Evolutionary conservation across 306 rosid species (phyloP).

Genomic region (Cicer judaicum): DNA sequence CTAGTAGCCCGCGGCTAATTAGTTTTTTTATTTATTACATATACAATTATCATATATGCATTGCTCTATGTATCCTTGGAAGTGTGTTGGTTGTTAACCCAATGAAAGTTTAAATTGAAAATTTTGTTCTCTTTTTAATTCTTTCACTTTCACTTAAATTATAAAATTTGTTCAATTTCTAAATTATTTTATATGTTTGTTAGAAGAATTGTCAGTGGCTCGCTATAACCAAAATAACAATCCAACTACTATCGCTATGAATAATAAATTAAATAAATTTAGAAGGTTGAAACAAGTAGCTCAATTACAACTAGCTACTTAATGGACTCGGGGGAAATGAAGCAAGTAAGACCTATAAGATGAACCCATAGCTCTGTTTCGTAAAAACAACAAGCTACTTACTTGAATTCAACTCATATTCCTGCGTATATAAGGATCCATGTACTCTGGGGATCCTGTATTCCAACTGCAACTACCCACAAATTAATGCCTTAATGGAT

Average conservation of each 20-base stretch:
- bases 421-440: no score
- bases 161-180: neutral
- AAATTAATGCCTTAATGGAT: neutral
- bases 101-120: conserved; percentile 8
- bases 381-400: no score
- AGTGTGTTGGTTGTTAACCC: conserved; percentile 36
- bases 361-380: neutral
- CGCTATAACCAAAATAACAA: neutral
- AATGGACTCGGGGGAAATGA: neutral
- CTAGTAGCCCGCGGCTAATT: conserved; percentile 69
- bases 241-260: neutral
- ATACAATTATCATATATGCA: neutral
- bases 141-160: neutral
- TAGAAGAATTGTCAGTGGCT: neutral
- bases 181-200: neutral
- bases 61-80: conserved; percentile 24
- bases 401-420: no score
- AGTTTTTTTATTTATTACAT: conserved; percentile 15
- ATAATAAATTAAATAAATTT: neutral
- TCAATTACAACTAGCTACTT: neutral
- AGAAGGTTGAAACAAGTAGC: neutral
- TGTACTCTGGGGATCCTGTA: no score
- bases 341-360: neutral
- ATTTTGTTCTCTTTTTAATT: neutral
- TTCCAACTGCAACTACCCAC: neutral